Percentiles rank a stretch among this genome's conserved stretches.
phyloP scores from a whole-genome alignment of 495 filamentous ascomycete species.

The Penicillium canariense region DNA sequence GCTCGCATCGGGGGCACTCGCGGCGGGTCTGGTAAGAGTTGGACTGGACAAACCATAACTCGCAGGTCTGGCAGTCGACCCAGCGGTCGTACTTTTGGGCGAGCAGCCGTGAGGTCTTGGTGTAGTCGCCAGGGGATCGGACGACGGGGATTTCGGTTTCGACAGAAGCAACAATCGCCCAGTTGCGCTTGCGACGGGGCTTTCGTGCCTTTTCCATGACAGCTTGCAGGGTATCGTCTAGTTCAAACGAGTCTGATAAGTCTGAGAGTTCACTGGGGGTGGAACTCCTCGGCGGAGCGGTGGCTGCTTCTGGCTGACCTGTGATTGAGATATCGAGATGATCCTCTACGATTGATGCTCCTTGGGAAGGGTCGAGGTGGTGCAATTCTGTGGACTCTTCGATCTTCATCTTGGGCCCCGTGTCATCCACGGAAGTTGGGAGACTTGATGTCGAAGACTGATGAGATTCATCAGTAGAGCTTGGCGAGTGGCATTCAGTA shows the following conservation, averaged over 20 bases:
- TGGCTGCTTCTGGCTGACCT: conserved; percentile 12
- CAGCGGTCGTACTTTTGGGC: conserved; percentile 72
- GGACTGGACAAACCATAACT: conserved; percentile 74
- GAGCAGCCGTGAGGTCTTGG: conserved; percentile 68
- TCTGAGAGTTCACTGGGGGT: conserved; percentile 19
- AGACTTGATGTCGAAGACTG: conserved; percentile 38
- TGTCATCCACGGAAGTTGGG: conserved; percentile 38
- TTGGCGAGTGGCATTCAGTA: conserved; percentile 32
- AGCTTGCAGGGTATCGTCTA: conserved; percentile 24
- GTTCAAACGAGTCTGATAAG: conserved; percentile 19
- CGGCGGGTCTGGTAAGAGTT: conserved; percentile 82
- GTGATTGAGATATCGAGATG: conserved; percentile 5
- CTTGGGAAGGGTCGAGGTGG: conserved; percentile 6
- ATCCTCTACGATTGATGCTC: background rate
- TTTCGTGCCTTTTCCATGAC: conserved; percentile 18
- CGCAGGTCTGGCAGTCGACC: conserved; percentile 84
- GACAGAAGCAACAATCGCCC: conserved; percentile 39
- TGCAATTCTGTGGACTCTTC: conserved; percentile 20
- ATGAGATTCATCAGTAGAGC: conserved; percentile 38
- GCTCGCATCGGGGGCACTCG: conserved; percentile 87
- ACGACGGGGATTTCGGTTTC: conserved; percentile 42
- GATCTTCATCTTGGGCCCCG: conserved; percentile 24
- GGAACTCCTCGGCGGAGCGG: conserved; percentile 5
- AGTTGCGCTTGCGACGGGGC: conserved; percentile 23
- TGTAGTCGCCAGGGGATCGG: conserved; percentile 73